A percentile compares a stretch with the other conserved stretches of the same genome.
Conservation (phyloP, 371 early-diverging fungal species). For the Apophysomyces variabilis region DNA sequence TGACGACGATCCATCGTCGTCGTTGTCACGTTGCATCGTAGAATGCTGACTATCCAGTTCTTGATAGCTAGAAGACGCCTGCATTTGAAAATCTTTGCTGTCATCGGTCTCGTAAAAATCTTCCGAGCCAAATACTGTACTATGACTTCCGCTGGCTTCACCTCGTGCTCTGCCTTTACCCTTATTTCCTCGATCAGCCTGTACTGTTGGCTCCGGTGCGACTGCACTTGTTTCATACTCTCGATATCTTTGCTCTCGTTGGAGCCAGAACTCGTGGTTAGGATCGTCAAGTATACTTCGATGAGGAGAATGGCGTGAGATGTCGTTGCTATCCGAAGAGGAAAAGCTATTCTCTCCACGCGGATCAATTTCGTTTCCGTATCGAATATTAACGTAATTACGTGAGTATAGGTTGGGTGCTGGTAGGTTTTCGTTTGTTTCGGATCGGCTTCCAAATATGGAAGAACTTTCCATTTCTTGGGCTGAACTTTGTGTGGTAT, state of each 20-base stretch:
- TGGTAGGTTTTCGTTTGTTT: constrained; percentile 13
- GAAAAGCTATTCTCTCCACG: neutral
- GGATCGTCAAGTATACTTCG: neutral
- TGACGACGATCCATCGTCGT: constrained; percentile 14
- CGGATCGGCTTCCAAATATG: neutral
- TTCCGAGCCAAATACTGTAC: neutral
- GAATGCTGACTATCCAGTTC: constrained; percentile 2
- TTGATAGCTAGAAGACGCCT: constrained; percentile 14
- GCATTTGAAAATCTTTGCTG: neutral
- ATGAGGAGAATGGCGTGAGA: neutral
- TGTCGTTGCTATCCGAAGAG: neutral
- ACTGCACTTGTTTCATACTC: neutral
- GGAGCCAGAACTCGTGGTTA: neutral
- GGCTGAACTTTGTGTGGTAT: neutral
- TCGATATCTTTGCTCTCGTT: neutral
- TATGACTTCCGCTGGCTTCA: neutral
- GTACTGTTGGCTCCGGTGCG: neutral
- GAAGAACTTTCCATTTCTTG: neutral
- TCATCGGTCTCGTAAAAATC: neutral
- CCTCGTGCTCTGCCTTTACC: neutral
- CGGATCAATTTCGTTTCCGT: neutral
- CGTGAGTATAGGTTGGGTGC: constrained; percentile 16
- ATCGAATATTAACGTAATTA: neutral
- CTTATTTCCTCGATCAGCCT: neutral
- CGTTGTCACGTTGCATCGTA: neutral